Base-by-base conservation (phyloP, 768 basidiomycete genomes). In the Tephrocybe rancida region DNA sequence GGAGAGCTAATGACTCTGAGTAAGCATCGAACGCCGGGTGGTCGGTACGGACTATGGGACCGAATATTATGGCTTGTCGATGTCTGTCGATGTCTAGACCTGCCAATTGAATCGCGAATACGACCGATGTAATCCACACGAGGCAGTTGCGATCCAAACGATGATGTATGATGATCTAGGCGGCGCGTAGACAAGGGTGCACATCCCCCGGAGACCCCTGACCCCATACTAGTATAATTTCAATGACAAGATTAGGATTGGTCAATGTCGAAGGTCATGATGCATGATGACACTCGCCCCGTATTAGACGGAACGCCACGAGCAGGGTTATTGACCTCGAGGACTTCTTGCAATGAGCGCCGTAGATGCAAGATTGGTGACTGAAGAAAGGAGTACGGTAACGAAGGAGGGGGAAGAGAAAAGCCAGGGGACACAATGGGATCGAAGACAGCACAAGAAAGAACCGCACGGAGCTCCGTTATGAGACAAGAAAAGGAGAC, bases 201-300 rank as follows among this genome's bases (percentile, higher is more conserved):
- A 19, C 10, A 50, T 7, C 41, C 58, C 57, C 58, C 58, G 29
- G 58, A 49, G 38, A 59, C 58, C 42, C 58, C 18, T 34, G 13
- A 46, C 51, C 51, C 50, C 45, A 52, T 35, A 46, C 29, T 21
- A 35, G 11, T 22, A 19, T 18, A 11, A 39, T 41, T n/a, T n/a
- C n/a, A 39, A 35, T 39, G 27, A 25, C 16, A 16, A 24, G 24
- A 38, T 44, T 5, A 41, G 44, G 34, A 34, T 16, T 29, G 37
- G 39, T 35, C 44, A 41, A 30, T 38, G 39, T 25, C 38, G 44
- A 32, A 14, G 19, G 25, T 52, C n/a, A n/a, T n/a, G n/a, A n/a
- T n/a, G n/a, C n/a, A n/a, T n/a, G n/a, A n/a, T n/a, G n/a, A n/a
- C n/a, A n/a, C n/a, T n/a, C n/a, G n/a, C n/a, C n/a, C n/a, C n/a